Base-by-base conservation (phyloP, 225 moss, liverwort and hornwort genomes). In the Bryoerythrophyllum caledonicum region DNA sequence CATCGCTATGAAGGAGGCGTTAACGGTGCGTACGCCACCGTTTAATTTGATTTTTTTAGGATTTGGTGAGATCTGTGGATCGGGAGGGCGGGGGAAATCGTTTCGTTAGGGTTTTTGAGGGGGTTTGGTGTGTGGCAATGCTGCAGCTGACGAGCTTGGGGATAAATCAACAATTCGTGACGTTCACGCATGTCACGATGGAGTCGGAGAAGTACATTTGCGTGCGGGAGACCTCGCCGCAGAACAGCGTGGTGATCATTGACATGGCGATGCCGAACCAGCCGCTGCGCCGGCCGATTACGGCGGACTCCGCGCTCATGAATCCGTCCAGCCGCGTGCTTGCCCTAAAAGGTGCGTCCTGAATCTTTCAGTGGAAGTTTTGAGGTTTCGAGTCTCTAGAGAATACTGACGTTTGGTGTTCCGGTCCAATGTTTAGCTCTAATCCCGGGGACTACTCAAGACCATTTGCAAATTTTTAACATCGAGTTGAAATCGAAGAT, bases 191-290 rank as follows among this genome's bases (percentile, higher is more conserved):
- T 80, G 95, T 99, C 70, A 99, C 95, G 5, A 99, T 99, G 99
- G 99, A 99, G 87, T 99, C 99, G 55, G 99, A 99, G 62, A 99
- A 99, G 88, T 99, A 83, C 68, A 99, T 99, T 68, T 99, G 99
- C 78, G 99, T 99, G 68, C 90, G 99, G 74, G 99, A 99, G 86
- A 95, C 99, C 34, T 89, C 95, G 19, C 93, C 99, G 8, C 89
- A 89, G 79, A 99, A 93, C 77, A 99, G 95, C 75, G 95, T 99
- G 69, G 99, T 99, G 56, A 99, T 99, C 73, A 90, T 99, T 26
- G 99, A 99, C 61, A 92, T 99, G 84, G 78, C 90, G 37, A 88
- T 88, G 92, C 99, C 99, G 37, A 84, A 60, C 32, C 99, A 99
- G 87, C 99, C 99, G 38, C 79, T 99, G 61, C 90, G 99, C 76